Base-by-base conservation (phyloP, 1,284 basidiomycete genomes). In the Puccinia brachypodii region DNA sequence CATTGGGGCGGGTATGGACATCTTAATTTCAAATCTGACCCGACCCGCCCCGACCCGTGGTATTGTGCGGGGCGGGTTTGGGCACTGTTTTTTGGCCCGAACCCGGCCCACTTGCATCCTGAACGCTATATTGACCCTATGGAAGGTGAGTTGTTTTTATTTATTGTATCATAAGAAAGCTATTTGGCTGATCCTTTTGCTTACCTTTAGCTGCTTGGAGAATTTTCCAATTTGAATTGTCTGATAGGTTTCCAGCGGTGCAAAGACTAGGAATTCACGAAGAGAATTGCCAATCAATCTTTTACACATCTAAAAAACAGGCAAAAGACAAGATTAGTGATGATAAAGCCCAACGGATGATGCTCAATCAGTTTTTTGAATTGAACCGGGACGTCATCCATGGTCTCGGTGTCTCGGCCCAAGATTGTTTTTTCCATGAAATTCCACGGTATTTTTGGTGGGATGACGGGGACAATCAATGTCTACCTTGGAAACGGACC, bases 401-500 rank as follows among this genome's bases (percentile, higher is more conserved):
- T 9, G 73, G 56, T 11, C n/a, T 19, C 3, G 19, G 33, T 0
- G 42, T 19, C 0, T n/a, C 2, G 6, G 73, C 73, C 0, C 11
- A 31, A 2, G 56, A 76, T 40, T 42, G 50, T 1, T 40, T 8
- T 0, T 76, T 60, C 38, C 4, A 9, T 22, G 73, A 76, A 6
- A 56, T 76, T 19, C 53, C 58, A 22, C 16, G 62, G 1, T 42
- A 76, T 28, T 76, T 76, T 42, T n/a, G 13, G n/a, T 71, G 68
- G 68, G n/a, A 50, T 68, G 2, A 28, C 7, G n/a, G 1, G 8
- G 25, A 22, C 3, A 47, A n/a, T 44, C 3, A 22, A 4, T 42
- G 68, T 38, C 40, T 8, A 19, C 33, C 33, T 16, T 6, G 68
- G n/a, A 31, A 28, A 9, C 8, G 28, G 28, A 9, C 13, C 7